A percentile compares a stretch with the other conserved stretches of the same genome.
These are phyloP conservation scores for Proliferodiscus dingleyae DNA, from an alignment of 2,329 filamentous ascomycete species.

Conservation along the genomic window DNA sequence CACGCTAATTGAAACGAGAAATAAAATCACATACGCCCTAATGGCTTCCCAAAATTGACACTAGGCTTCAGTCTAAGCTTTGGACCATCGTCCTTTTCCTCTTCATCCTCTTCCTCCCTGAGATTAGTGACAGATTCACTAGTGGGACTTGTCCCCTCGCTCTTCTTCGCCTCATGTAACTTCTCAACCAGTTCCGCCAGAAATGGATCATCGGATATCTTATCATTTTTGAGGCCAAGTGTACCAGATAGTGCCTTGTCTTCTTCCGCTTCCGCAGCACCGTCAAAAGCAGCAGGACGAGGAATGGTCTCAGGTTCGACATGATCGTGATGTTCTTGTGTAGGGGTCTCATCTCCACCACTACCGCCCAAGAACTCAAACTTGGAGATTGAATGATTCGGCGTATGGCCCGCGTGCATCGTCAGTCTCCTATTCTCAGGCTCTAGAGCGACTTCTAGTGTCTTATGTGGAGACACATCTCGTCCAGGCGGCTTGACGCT, in stretches of 20 bases:
- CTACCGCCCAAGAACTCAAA: constrained; percentile 37
- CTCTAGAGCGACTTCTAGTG: constrained; percentile 19
- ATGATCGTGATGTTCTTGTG: constrained; percentile 14
- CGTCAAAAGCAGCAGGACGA: too few relatives aligned
- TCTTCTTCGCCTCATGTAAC: constrained; percentile 22
- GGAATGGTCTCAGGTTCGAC: too few relatives aligned
- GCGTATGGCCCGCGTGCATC: constrained; percentile 60
- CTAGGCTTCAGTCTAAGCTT: constrained; percentile 24
- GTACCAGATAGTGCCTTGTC: constrained; percentile 25
- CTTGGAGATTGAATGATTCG: constrained; percentile 50
- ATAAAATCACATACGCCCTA: constrained; percentile 22
- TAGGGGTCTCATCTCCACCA: constrained; percentile 27
- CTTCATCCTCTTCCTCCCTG: neutral
- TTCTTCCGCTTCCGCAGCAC: constrained; percentile 16
- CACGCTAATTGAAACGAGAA: too few relatives aligned
- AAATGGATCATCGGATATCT: constrained; percentile 20
- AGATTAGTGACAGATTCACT: constrained; percentile 7
- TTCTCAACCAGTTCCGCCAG: constrained; percentile 22
- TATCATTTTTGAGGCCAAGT: constrained; percentile 23
- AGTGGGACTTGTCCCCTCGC: constrained; percentile 12
- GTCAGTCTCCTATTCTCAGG: constrained; percentile 47
- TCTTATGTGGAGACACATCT: constrained; percentile 15
- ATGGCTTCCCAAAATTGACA: constrained; percentile 27
- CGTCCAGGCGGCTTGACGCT: constrained; percentile 17
- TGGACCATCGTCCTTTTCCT: constrained; percentile 23